Base-by-base conservation (phyloP, 768 basidiomycete species). In the Boletus tomentosulus region DNA sequence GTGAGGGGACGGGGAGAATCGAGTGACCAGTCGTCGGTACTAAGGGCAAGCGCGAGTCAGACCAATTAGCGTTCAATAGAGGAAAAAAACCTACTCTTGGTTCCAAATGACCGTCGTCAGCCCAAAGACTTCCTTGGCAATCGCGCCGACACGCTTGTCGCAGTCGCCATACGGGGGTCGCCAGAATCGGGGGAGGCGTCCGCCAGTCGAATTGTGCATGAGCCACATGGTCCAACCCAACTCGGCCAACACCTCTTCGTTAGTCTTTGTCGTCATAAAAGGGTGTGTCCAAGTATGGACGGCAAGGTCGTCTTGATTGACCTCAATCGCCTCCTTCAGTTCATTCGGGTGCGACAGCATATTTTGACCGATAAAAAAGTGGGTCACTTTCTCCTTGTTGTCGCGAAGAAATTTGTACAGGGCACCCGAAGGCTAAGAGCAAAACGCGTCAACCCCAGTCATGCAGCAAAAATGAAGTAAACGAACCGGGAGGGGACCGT, bases 31-130 rank as follows among this genome's bases (percentile, higher is more conserved):
- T 95, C 92, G 25, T 73, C 68, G 13, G 91, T 85, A 64, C 88
- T 90, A 62, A 52, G 52, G 16, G 35, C 22, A 27, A 11, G 16
- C 24, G 34, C 13, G 35, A 27, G 27, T n/a, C 31, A 44, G 10
- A 48, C 53, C 27, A 51, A 25, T n/a, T 31, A 24, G 39, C 27
- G 24, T 22, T 42, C 37, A 37, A n/a, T 31, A 43, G 46, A 35
- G 5, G 22, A 24, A 57, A 22, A 46, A 2, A 7, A 56, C 81
- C 50, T 71, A 90, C 88, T 95, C 94, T 55, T 85, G 81, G 70
- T 96, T 94, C 95, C 95, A 98, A 59, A 91, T 71, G 51, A 95
- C 80, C n/a, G 89, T 87, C 22, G 78, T 77, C 58, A 98, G 69
- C 25, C 89, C 92, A 65, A 97, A 94, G 31, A 94, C 86, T 66